Conservation (phyloP, 2,329 filamentous ascomycete species). For the Aureobasidium namibiae region DNA sequence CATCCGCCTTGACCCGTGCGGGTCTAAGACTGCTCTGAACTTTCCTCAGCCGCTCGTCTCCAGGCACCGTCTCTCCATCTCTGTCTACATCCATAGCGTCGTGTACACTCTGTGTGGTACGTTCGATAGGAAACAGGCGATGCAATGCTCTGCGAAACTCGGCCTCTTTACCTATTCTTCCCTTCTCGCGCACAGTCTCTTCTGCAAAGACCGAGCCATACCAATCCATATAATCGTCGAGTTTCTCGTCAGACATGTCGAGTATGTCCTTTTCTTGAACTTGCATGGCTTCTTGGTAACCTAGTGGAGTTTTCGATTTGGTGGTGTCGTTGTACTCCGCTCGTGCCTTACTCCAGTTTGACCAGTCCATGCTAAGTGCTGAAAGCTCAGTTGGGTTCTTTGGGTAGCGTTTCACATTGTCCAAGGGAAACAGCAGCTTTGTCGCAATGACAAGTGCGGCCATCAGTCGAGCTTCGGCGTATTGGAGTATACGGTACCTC, state of each 20-base stretch:
- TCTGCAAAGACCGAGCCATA: conserved; percentile 60
- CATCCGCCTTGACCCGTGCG: conserved; percentile 30
- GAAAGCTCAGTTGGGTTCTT: conserved; percentile 47
- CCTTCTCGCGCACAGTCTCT: conserved; percentile 31
- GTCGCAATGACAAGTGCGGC: conserved; percentile 64
- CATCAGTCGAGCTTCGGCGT: conserved; percentile 69
- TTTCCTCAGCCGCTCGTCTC: conserved; percentile 29
- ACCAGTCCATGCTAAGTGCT: conserved; percentile 62
- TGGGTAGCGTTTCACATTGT: conserved; percentile 46
- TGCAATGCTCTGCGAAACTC: conserved; percentile 35
- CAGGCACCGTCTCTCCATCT: background rate
- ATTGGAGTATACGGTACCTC: conserved; percentile 44
- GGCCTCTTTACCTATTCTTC: conserved; percentile 24
- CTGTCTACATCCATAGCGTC: background rate
- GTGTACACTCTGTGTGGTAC: background rate
- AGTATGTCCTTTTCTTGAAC: conserved; percentile 56
- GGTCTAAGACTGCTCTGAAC: conserved; percentile 36
- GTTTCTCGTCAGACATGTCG: conserved; percentile 49
- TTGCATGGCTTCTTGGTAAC: conserved; percentile 40
- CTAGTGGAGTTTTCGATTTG: conserved; percentile 22
- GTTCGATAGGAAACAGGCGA: conserved; percentile 32
- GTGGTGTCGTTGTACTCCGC: conserved; percentile 19
- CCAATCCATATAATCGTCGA: conserved; percentile 75
- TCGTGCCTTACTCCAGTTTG: conserved; percentile 53
- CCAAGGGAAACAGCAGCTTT: conserved; percentile 73